Base-by-base conservation (phyloP, 2,329 filamentous ascomycete genomes). In the Venturiaceae sp. region DNA sequence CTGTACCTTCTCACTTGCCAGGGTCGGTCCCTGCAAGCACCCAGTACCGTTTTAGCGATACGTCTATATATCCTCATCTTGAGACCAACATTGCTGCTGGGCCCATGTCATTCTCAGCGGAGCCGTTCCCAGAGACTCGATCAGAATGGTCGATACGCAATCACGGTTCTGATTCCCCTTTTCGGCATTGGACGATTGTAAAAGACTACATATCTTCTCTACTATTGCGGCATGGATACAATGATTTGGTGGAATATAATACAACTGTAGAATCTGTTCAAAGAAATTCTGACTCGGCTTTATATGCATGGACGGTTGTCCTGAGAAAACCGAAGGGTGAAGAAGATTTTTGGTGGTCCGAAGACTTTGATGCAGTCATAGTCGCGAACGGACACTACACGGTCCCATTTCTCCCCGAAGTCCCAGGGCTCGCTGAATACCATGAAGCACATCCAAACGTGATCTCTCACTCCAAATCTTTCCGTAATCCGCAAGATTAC, bases 401-500 rank as follows among this genome's bases (percentile, higher is more conserved):
- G 5, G 62, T 70, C 9, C 67, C 68, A 16, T 69, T 62, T 62
- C 72, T 83, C 53, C 77, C 80, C 1, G 58, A 70, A 0, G 75
- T 83, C 16, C 66, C 74, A 1, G 81, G 81, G 0, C 63, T 83
- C 6, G 73, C 74, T 2, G 72, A 75, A 44, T 76, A 80, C 58
- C 76, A 80, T 60, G 71, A 69, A 60, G 62, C 60, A 1, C 65
- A 68, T 2, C 79, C 78, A 0, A 80, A 79, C 0, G 78, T 77
- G 46, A 77, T 83, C 0, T 64, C 79, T 34, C 81, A 83, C 63
- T 80, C 76, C 64, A 83, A 83, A 63, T 75, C 79, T 62, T 83
- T 75, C 58, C 72, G 80, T 0, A 76, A 77, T 0, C 67, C 73
- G 13, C 73, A 80, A 1, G 64, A 67, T 5, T 83, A 75, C 63